phyloP scores from a whole-genome alignment of 768 basidiomycete species.

The Boletus rubescentipes region DNA sequence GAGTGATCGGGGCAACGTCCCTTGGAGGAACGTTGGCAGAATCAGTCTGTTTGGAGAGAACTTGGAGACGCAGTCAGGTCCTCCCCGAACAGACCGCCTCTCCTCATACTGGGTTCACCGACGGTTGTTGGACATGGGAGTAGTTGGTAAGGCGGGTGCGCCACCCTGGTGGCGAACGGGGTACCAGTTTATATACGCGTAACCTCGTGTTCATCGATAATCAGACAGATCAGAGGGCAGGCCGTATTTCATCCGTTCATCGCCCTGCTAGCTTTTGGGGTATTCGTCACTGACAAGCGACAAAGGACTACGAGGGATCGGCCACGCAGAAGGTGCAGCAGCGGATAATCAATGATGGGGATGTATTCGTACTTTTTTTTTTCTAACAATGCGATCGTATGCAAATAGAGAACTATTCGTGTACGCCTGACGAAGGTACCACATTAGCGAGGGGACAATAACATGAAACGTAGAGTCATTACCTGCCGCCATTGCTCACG shows the following conservation, averaged over 20 bases:
- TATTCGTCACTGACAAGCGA: not conserved
- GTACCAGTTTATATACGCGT: not conserved
- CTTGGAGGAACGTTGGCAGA: not conserved
- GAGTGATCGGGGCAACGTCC: not conserved
- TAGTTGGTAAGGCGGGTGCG: not conserved
- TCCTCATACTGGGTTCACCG: not conserved
- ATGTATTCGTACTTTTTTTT: not conserved
- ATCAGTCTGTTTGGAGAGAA: constrained; percentile 1
- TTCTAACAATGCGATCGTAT: not conserved
- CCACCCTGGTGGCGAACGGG: not conserved
- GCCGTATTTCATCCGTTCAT: not conserved
- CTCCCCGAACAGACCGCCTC: constrained; percentile 6
- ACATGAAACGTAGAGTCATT: not conserved
- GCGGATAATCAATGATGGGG: not conserved
- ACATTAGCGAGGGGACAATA: not conserved
- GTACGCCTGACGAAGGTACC: not conserved
- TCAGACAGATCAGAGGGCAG: not conserved
- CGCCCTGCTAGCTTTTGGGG: not conserved
- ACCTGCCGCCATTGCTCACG: constrained; percentile 8
- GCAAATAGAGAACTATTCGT: not conserved
- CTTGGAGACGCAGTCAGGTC: constrained; percentile 2
- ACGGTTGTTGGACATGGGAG: not conserved
- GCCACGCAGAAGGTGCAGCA: not conserved
- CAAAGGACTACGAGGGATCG: not conserved
- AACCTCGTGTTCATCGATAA: constrained; percentile 4